phyloP scores from a whole-genome alignment of 2,329 filamentous ascomycete species.

The Pestalotiopsis sp. region DNA sequence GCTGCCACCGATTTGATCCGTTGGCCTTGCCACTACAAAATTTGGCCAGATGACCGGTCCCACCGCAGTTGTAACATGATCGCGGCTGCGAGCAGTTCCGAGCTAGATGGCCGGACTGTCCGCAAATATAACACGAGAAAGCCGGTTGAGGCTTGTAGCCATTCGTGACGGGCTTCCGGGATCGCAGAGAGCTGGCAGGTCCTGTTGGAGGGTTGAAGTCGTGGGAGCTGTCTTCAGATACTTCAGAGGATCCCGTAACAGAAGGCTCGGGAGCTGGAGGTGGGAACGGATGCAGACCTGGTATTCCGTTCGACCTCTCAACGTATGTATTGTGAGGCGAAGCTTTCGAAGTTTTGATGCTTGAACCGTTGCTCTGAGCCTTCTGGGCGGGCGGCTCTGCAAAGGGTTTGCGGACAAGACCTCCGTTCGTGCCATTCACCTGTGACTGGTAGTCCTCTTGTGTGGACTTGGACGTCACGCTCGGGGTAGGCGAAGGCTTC shows the following conservation, averaged over 20 bases:
- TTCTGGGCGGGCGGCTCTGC: background rate
- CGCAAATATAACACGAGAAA: conserved; percentile 8
- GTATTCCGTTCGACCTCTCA: background rate
- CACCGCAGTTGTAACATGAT: conserved; percentile 8
- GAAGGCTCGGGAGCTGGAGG: background rate
- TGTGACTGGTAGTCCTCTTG: background rate
- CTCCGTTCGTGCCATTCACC: background rate
- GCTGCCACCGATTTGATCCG: background rate
- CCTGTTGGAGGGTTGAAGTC: background rate
- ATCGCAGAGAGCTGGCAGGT: background rate
- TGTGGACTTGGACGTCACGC: background rate
- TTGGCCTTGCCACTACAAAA: conserved; percentile 1
- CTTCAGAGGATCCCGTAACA: background rate
- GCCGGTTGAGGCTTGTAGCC: background rate
- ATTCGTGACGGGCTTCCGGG: background rate
- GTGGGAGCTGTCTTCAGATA: background rate
- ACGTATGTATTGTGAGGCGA: background rate
- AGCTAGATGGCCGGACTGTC: background rate
- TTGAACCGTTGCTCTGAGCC: background rate
- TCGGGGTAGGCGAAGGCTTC: background rate
- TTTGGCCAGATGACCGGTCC: conserved; percentile 3
- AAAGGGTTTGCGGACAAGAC: background rate
- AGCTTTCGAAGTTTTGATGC: background rate
- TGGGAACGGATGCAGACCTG: conserved; percentile 6
- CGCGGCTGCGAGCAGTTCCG: conserved; percentile 5